Evolutionary conservation across 129 eudicot genomes (phyloP).

Genomic region (Heracleum sosnowskyi): DNA sequence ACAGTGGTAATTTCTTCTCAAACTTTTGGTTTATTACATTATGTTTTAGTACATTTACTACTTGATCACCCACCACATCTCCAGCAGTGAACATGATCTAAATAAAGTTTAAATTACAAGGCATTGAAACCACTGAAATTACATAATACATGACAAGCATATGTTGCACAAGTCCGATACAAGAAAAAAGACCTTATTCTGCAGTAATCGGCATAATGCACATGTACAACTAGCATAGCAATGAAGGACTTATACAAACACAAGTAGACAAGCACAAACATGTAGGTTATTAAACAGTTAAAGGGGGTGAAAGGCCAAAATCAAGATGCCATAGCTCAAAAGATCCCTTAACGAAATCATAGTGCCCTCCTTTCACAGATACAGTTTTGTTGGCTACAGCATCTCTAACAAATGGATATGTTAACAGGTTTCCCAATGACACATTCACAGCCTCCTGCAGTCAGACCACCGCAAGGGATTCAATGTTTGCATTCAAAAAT

Average conservation of each 20-base stretch:
- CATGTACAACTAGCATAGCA: slow-evolving; percentile 2
- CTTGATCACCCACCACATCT: background rate
- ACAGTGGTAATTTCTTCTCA: background rate
- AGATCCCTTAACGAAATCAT: slow-evolving; percentile 74
- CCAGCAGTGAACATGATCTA: background rate
- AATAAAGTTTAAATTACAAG: background rate
- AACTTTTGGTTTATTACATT: background rate
- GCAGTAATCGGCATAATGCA: background rate
- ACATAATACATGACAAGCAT: background rate
- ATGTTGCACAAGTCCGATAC: background rate
- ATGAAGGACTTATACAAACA: background rate
- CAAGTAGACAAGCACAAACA: background rate
- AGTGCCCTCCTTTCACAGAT: slow-evolving; percentile 75
- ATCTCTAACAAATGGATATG: slow-evolving; percentile 85
- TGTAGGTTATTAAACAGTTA: slow-evolving; percentile 14
- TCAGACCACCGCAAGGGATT: slow-evolving; percentile 4
- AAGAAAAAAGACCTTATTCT: background rate
- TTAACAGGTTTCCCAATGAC: slow-evolving; percentile 69
- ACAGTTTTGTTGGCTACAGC: slow-evolving; percentile 53
- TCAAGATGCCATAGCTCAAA: slow-evolving; percentile 87
- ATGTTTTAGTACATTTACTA: slow-evolving; percentile 26
- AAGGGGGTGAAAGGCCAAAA: slow-evolving; percentile 44
- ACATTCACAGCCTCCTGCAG: slow-evolving; percentile 93
- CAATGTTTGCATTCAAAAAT: background rate
- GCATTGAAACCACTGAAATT: background rate